These are phyloP conservation scores for Salix suchowensis DNA, from an alignment of 345 rosid species.

Conservation along the genomic window DNA sequence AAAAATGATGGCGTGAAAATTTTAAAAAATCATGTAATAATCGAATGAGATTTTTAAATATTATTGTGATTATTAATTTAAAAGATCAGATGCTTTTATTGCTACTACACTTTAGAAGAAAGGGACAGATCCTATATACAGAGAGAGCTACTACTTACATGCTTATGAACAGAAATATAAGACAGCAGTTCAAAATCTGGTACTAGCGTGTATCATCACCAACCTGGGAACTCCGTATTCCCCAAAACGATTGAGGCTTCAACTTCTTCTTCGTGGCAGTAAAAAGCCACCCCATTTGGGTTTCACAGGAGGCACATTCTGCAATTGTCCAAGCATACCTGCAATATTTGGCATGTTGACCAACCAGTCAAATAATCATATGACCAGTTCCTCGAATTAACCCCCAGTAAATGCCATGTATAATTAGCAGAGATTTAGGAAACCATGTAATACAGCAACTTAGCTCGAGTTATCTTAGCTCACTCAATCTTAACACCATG, in stretches of 20 bases:
- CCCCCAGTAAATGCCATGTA: neutral
- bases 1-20: too few relatives aligned
- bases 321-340: slow-evolving; percentile 72
- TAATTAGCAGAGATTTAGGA: neutral
- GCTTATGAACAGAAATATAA: neutral
- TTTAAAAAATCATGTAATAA: too few relatives aligned
- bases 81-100: neutral
- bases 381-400: neutral
- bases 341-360: slow-evolving; percentile 16
- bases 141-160: slow-evolving; percentile 7
- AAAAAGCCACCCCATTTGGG: slow-evolving; percentile 81
- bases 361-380: neutral
- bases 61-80: too few relatives aligned
- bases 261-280: slow-evolving; percentile 60
- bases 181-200: neutral
- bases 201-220: slow-evolving; percentile 40
- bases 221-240: slow-evolving; percentile 72
- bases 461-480: neutral
- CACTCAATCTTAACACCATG: neutral
- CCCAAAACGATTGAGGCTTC: slow-evolving; percentile 90
- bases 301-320: slow-evolving; percentile 4
- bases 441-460: too few relatives aligned
- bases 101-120: neutral
- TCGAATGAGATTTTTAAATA: too few relatives aligned
- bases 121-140: slow-evolving; percentile 2